Evolutionary conservation across 352 stramenopile species (phyloP).

Genomic region (Elongisporangium anandrum): DNA sequence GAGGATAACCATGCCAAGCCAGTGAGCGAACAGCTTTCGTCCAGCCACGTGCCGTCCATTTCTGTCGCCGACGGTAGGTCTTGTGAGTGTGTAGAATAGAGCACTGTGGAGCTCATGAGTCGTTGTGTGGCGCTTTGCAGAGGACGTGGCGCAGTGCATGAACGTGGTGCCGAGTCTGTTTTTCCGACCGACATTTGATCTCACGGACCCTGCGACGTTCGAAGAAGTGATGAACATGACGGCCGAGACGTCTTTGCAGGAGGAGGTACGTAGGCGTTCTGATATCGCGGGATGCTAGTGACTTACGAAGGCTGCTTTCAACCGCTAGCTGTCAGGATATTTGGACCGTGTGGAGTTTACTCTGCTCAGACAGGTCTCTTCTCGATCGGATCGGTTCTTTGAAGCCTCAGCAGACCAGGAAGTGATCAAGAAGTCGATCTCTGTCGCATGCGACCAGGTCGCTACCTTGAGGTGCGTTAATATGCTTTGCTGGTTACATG

Average conservation of each 20-base stretch:
- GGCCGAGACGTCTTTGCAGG: conserved; percentile 47
- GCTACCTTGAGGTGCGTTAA: conserved; percentile 51
- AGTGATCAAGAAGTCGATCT: conserved; percentile 84
- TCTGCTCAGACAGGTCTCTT: conserved; percentile 80
- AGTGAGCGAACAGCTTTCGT: conserved; percentile 80
- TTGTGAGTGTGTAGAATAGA: not conserved
- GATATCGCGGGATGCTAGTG: not conserved
- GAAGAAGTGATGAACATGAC: conserved; percentile 78
- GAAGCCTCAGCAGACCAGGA: conserved; percentile 80
- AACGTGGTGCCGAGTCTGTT: conserved; percentile 74
- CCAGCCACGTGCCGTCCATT: conserved; percentile 76
- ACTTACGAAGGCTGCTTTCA: not conserved
- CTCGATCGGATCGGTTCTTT: conserved; percentile 81
- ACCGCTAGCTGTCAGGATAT: conserved; percentile 59
- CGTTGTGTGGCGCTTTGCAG: conserved; percentile 20
- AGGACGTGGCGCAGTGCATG: conserved; percentile 80
- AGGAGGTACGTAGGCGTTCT: conserved; percentile 37
- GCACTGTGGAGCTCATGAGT: not conserved
- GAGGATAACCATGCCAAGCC: conserved; percentile 74
- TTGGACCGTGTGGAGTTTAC: conserved; percentile 84
- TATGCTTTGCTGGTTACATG: conserved; percentile 7
- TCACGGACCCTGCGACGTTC: conserved; percentile 73
- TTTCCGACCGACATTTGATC: conserved; percentile 71
- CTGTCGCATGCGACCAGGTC: conserved; percentile 74
- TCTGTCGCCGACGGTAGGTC: conserved; percentile 63